Percentiles rank a stretch among this genome's conserved stretches.
phyloP scores from a whole-genome alignment of 2,329 filamentous ascomycete genomes.

The Alternaria tenuissima region DNA sequence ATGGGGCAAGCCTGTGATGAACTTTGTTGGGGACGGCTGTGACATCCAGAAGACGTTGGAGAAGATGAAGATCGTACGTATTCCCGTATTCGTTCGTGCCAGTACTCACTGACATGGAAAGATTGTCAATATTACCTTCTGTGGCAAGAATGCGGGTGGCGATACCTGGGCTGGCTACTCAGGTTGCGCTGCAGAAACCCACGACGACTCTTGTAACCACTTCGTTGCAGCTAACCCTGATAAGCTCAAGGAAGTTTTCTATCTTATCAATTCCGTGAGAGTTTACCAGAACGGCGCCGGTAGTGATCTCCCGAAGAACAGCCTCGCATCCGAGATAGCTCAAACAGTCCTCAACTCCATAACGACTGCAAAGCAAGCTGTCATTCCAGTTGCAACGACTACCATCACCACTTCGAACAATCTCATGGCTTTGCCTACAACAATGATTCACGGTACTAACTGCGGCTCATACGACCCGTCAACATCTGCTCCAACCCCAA shows the following conservation, averaged over 20 bases:
- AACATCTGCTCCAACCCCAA: neutral
- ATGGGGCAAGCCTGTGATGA: slow-evolving; percentile 51
- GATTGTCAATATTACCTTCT: slow-evolving; percentile 60
- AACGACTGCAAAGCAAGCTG: neutral
- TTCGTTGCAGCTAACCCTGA: slow-evolving; percentile 30
- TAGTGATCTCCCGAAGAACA: neutral
- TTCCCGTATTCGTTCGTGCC: neutral
- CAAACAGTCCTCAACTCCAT: neutral
- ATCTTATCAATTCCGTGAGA: slow-evolving; percentile 26
- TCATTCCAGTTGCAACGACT: neutral
- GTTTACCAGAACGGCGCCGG: slow-evolving; percentile 6
- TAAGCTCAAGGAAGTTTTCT: slow-evolving; percentile 33
- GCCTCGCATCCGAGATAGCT: neutral
- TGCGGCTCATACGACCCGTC: neutral
- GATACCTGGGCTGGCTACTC: slow-evolving; percentile 60
- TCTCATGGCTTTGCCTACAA: neutral
- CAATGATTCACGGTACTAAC: neutral
- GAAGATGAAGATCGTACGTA: slow-evolving; percentile 29
- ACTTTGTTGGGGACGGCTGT: slow-evolving; percentile 44
- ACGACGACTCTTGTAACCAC: slow-evolving; percentile 55
- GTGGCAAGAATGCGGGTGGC: slow-evolving; percentile 45
- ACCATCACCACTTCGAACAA: neutral
- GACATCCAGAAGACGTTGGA: slow-evolving; percentile 54
- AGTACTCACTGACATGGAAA: slow-evolving; percentile 2
- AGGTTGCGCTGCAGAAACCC: slow-evolving; percentile 26